These are phyloP conservation scores for Laguncularia racemosa DNA, from an alignment of 345 rosid genomes.

Conservation along the genomic window DNA sequence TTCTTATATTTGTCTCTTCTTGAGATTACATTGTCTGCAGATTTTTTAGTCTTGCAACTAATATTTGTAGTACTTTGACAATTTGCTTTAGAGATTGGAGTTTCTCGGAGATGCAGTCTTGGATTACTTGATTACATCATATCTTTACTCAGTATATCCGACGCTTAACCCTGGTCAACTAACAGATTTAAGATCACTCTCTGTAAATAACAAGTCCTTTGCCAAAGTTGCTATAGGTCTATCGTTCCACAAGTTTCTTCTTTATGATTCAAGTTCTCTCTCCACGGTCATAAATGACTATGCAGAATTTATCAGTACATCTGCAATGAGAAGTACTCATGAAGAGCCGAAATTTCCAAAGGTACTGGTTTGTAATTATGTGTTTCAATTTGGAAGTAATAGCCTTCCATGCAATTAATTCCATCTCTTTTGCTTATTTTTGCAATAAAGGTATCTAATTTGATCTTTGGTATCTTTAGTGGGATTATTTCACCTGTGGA, in stretches of 20 bases:
- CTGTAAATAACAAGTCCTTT: slow-evolving; percentile 71
- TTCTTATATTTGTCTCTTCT: slow-evolving; percentile 8
- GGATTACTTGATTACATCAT: slow-evolving; percentile 88
- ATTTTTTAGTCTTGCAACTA: slow-evolving; percentile 10
- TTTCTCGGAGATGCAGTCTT: slow-evolving; percentile 96
- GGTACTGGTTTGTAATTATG: slow-evolving; percentile 21
- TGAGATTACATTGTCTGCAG: not conserved
- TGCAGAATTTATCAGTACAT: slow-evolving; percentile 31
- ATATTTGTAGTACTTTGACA: slow-evolving; percentile 10
- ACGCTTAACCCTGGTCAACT: slow-evolving; percentile 85
- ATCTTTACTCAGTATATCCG: slow-evolving; percentile 71
- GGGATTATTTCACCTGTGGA: too few species aligned
- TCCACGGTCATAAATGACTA: slow-evolving; percentile 46
- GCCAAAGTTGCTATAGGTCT: slow-evolving; percentile 62
- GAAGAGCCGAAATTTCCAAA: slow-evolving; percentile 81
- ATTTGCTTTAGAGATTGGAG: slow-evolving; percentile 70
- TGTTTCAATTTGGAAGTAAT: too few species aligned
- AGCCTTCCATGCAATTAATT: too few species aligned
- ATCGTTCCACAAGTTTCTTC: slow-evolving; percentile 50
- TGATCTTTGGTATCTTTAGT: too few species aligned
- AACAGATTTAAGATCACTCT: slow-evolving; percentile 80
- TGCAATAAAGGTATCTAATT: too few species aligned
- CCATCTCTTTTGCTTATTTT: too few species aligned
- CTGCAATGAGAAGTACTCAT: slow-evolving; percentile 26
- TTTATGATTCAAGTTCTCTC: slow-evolving; percentile 52